Conservation (phyloP, 306 rosid genomes). For the Luffa aegyptiaca region DNA sequence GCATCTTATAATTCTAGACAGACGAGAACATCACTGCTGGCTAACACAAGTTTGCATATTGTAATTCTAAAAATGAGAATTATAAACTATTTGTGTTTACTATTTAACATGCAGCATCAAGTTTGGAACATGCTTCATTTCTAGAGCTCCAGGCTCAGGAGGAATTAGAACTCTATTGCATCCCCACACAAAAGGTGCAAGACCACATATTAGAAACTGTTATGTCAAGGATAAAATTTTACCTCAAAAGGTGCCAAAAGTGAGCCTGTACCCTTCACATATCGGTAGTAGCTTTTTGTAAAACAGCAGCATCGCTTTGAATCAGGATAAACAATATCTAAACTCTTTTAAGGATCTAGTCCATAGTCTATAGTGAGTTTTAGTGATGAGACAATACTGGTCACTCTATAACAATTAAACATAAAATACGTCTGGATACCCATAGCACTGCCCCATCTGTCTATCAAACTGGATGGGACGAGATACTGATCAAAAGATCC, state of each 20-base stretch:
- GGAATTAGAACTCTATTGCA: neutral
- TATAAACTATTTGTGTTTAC: neutral
- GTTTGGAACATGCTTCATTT: neutral
- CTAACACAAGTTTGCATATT: neutral
- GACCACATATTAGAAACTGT: neutral
- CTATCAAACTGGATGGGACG: slow-evolving; percentile 71
- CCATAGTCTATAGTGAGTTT: slow-evolving; percentile 21
- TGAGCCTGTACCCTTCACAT: slow-evolving; percentile 94
- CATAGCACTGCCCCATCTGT: slow-evolving; percentile 97
- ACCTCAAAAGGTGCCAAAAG: slow-evolving; percentile 82
- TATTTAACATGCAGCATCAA: neutral
- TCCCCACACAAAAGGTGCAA: neutral
- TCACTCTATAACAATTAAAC: neutral
- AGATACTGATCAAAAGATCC: slow-evolving; percentile 39
- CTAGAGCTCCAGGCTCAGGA: neutral
- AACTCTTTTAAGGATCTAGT: slow-evolving; percentile 10
- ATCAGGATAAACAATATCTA: slow-evolving; percentile 84
- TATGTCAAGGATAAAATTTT: slow-evolving; percentile 11
- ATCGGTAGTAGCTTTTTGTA: slow-evolving; percentile 84
- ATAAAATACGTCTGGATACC: slow-evolving; percentile 63
- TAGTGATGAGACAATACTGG: neutral
- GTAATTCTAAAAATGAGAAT: neutral
- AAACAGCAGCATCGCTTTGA: slow-evolving; percentile 93
- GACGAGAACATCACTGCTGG: neutral
- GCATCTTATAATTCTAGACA: neutral